phyloP scores from a whole-genome alignment of 768 basidiomycete genomes.

The Nidularia pulvinata region DNA sequence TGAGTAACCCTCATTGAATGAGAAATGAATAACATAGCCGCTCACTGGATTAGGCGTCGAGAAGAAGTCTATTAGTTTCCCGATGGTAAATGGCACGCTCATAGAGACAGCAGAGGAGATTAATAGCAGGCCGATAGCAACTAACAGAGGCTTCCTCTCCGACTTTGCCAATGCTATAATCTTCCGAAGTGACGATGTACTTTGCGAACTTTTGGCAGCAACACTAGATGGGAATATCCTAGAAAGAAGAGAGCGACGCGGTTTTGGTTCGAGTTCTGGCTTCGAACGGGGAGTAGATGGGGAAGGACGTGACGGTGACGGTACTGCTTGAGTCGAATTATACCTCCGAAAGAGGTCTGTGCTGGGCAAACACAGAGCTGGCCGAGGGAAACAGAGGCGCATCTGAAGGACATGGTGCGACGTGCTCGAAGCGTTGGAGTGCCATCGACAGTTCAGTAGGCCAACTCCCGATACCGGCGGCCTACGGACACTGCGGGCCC shows the following conservation, averaged over 20 bases:
- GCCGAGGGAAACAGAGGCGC: no score
- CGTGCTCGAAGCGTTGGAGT: slow-evolving; percentile 5
- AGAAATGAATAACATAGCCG: slow-evolving; percentile 8
- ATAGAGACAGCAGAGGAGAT: slow-evolving; percentile 92
- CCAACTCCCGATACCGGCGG: slow-evolving; percentile 4
- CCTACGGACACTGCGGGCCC: slow-evolving; percentile 17
- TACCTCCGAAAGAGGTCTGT: neutral
- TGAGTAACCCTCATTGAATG: no score
- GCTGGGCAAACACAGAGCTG: no score
- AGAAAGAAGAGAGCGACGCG: no score
- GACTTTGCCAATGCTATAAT: slow-evolving; percentile 80
- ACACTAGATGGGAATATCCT: slow-evolving; percentile 8
- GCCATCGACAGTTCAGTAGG: slow-evolving; percentile 1
- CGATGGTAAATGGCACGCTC: slow-evolving; percentile 92
- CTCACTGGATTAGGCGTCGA: slow-evolving; percentile 69
- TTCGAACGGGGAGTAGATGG: slow-evolving; percentile 10
- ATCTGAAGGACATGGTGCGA: no score
- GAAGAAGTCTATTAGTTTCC: slow-evolving; percentile 94
- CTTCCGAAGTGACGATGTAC: slow-evolving; percentile 68
- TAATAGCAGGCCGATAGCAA: slow-evolving; percentile 79
- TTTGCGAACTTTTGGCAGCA: slow-evolving; percentile 24
- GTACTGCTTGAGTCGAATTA: neutral
- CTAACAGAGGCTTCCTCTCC: slow-evolving; percentile 73
- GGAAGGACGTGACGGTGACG: slow-evolving; percentile 6
- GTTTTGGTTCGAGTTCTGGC: no score